Evolutionary conservation across 2,329 filamentous ascomycete genomes (phyloP), one percentile per base, ranked within the genome.

Genomic region (Ceratocystis cacaofunesta): DNA sequence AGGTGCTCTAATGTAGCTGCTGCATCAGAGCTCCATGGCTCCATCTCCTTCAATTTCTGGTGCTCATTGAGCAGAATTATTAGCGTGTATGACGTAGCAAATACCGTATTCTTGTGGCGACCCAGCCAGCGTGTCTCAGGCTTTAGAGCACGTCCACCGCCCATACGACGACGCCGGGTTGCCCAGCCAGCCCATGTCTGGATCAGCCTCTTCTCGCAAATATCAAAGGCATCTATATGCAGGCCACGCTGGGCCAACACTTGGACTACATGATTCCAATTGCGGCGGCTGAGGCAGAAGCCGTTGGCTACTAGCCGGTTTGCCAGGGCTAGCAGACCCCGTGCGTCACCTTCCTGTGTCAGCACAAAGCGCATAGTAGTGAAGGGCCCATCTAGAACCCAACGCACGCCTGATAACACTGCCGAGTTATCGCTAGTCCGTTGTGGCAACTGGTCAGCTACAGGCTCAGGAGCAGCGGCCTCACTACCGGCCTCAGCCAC

Each of bases 171-270:
- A 73, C 15, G 76, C 68, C 68, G 69, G 1, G 65, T 17, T n/a
- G 71, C 68, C 89, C 91, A 96, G 28, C 90, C 90, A 10, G 82
- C 82, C 82, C 91, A 96, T 43, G 82, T 79, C 0, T 82, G 80
- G 82, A 96, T 95, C 65, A 97, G 85, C 68, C 84, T 83, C 30
- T 79, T 76, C 76, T 97, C 92, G 72, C 89, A 92, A 63, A 86
- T 75, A 25, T 76, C 72, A 75, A 94, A 95, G 46, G 91, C 91
- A 22, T 86, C 79, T 61, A 83, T 75, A 70, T 82, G 80, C 58
- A 81, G 78, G 58, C 81, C 79, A 64, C 84, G 78, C 15, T 79
- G 76, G 28, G 85, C 83, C 32, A 96, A 82, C 62, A 80, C 75
- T 70, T 87, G 83, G 65, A 96, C 80, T 69, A 89, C 85, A 62